Evolutionary conservation across 208 protist genomes (phyloP).

Genomic region (Wallacemonas sp.): DNA sequence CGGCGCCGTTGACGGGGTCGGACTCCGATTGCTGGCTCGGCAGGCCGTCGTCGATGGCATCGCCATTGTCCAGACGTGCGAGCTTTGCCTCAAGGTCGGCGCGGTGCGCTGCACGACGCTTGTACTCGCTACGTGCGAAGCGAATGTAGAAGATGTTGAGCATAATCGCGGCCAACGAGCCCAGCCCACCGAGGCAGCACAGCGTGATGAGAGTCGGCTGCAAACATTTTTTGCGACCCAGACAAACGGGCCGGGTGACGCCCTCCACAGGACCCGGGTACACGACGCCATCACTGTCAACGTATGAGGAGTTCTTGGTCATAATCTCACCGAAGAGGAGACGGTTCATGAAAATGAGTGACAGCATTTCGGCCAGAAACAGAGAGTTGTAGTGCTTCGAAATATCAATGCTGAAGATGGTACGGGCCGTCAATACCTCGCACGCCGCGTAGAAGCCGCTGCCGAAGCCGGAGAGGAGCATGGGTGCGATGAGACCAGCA

Average conservation of each 20-base stretch:
- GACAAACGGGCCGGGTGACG: constrained; percentile 11
- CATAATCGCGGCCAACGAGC: constrained; percentile 11
- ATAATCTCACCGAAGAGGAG: constrained; percentile 51
- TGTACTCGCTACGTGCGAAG: constrained; percentile 16
- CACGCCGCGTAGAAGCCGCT: constrained; percentile 41
- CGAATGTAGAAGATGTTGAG: constrained; percentile 36
- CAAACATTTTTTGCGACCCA: constrained; percentile 29
- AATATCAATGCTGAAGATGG: constrained; percentile 47
- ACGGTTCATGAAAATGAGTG: constrained; percentile 44
- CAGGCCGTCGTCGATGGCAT: neutral
- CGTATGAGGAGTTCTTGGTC: constrained; percentile 27
- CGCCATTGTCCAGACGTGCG: neutral
- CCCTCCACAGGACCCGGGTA: neutral
- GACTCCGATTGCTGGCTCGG: neutral
- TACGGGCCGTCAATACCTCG: constrained; percentile 36
- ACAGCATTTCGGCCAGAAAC: constrained; percentile 39
- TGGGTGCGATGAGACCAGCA: constrained; percentile 28
- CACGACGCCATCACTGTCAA: neutral
- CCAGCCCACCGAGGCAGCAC: constrained; percentile 15
- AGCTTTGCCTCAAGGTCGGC: constrained; percentile 15
- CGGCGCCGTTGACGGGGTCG: neutral
- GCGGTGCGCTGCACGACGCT: constrained; percentile 10
- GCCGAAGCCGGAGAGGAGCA: constrained; percentile 31
- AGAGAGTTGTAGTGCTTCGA: constrained; percentile 57
- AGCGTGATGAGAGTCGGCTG: constrained; percentile 32